Percentiles rank a stretch among this genome's conserved stretches.
Evolutionary conservation across 768 basidiomycete genomes (phyloP).

Genomic region (Rossbeevera mucosa): DNA sequence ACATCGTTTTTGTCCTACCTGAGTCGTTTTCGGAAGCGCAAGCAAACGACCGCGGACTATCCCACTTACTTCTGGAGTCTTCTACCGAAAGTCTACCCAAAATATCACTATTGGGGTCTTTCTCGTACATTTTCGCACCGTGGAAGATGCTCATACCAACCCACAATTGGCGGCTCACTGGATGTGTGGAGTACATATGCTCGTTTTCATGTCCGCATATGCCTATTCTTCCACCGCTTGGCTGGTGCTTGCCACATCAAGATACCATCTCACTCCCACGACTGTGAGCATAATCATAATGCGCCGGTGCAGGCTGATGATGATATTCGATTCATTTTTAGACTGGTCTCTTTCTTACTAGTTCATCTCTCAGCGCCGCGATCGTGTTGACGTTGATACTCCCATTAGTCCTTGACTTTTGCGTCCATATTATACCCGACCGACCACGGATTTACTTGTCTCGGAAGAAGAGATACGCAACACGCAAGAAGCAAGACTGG

Average conservation of each 20-base stretch:
- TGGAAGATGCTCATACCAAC: constrained; percentile 21
- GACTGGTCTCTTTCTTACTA: constrained; percentile 28
- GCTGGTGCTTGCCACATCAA: constrained; percentile 23
- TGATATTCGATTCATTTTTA: constrained; percentile 1
- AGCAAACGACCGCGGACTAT: constrained; percentile 15
- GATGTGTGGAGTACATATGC: constrained; percentile 26
- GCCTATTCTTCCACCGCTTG: constrained; percentile 14
- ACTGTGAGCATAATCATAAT: constrained; percentile 16
- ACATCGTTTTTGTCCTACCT: constrained; percentile 22
- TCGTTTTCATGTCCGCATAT: constrained; percentile 18
- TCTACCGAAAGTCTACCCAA: not conserved
- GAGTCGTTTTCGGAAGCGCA: constrained; percentile 29
- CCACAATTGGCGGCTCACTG: constrained; percentile 29
- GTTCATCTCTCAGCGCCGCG: constrained; percentile 11
- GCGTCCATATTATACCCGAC: constrained; percentile 22
- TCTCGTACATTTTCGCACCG: constrained; percentile 19
- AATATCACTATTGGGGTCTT: not conserved
- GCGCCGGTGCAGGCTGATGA: not conserved
- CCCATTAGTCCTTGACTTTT: constrained; percentile 23
- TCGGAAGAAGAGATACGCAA: not conserved
- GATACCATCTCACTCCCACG: constrained; percentile 24
- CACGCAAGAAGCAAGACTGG: not conserved
- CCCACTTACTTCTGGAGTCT: constrained; percentile 1
- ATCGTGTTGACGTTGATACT: constrained; percentile 17
- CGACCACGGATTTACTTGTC: not conserved